A percentile compares a stretch with the other conserved stretches of the same genome.
Conservation (phyloP, 495 filamentous ascomycete species). For the Neurospora sp. region DNA sequence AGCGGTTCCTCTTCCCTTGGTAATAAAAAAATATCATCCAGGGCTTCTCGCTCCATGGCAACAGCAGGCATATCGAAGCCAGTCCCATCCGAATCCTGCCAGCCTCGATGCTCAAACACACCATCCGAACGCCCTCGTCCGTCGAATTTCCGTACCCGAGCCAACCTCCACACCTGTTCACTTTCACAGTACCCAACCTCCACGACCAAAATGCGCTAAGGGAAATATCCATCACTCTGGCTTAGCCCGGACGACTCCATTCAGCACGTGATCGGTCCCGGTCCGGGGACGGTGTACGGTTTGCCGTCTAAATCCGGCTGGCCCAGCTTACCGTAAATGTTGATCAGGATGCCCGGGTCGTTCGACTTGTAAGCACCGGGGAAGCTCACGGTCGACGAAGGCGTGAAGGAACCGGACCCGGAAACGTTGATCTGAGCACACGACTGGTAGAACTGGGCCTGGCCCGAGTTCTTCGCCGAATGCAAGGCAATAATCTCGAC, state of each 20-base stretch:
- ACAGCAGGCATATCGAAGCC: background rate
- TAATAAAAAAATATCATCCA: background rate
- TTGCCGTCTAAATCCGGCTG: slow-evolving; percentile 37
- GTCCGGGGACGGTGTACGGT: slow-evolving; percentile 34
- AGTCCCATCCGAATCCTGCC: background rate
- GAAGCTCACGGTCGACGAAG: slow-evolving; percentile 40
- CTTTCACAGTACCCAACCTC: background rate
- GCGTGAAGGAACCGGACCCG: slow-evolving; percentile 33
- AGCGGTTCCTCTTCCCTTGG: background rate
- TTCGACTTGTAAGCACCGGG: slow-evolving; percentile 42
- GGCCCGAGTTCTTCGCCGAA: slow-evolving; percentile 29
- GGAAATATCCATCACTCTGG: background rate
- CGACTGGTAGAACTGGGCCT: slow-evolving; percentile 47
- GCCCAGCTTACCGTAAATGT: slow-evolving; percentile 41
- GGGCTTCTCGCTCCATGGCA: background rate
- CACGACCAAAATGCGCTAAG: background rate
- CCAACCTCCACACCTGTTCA: background rate
- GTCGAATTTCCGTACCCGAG: background rate
- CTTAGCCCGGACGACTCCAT: background rate
- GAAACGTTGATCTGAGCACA: slow-evolving; percentile 47
- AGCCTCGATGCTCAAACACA: background rate
- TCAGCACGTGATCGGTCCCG: slow-evolving; percentile 33
- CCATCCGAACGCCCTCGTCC: background rate
- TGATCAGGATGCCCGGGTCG: slow-evolving; percentile 43
- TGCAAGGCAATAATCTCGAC: slow-evolving; percentile 46